Evolutionary conservation across 108 stramenopile species (phyloP).

Genomic region (Cyclotella choctawhatcheeana): DNA sequence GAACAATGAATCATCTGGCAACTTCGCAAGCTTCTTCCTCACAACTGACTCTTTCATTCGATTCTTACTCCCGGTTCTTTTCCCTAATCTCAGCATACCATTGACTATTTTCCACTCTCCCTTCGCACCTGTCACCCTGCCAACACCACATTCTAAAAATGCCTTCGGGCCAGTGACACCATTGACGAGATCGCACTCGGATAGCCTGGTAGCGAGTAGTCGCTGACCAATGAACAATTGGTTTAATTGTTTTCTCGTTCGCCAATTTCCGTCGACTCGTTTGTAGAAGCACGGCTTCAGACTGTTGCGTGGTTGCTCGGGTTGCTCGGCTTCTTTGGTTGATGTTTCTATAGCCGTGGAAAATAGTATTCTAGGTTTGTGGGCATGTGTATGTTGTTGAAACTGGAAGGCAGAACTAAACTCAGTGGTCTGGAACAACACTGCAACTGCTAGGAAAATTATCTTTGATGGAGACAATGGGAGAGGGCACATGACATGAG

Average conservation of each 20-base stretch:
- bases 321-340: too few species aligned
- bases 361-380: too few species aligned
- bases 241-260: constrained; percentile 56
- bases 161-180: constrained; percentile 73
- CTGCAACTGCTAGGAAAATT: too few species aligned
- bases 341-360: too few species aligned
- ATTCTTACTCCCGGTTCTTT: constrained; percentile 7
- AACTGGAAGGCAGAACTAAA: too few species aligned
- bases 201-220: constrained; percentile 57
- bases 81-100: constrained; percentile 71
- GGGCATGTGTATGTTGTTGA: too few species aligned
- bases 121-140: constrained; percentile 15
- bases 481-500: too few species aligned
- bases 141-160: constrained; percentile 76
- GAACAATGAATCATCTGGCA: constrained; percentile 45
- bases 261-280: constrained; percentile 56
- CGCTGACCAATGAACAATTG: constrained; percentile 68
- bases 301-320: too few species aligned
- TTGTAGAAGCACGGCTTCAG: constrained; percentile 36
- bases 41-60: constrained; percentile 59
- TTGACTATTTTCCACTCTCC: constrained; percentile 70
- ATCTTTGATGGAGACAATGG: too few species aligned
- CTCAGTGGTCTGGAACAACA: too few species aligned
- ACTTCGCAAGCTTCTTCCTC: constrained; percentile 56
- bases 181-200: constrained; percentile 57